Conservation (phyloP, 345 rosid species). For the Gossypium australe region DNA sequence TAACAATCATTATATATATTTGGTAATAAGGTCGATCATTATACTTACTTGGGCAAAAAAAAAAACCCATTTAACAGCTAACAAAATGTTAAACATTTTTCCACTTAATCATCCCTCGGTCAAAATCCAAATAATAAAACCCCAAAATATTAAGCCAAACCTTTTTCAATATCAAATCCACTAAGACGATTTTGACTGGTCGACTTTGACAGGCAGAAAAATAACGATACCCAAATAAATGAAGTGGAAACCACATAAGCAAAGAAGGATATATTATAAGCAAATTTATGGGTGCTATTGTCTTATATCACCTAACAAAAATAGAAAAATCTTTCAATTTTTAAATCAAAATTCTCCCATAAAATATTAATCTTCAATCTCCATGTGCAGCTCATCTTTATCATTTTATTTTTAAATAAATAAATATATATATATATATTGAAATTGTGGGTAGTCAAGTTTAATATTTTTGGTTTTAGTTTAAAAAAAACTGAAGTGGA, state of each 20-base stretch:
- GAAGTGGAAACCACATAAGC: conserved; percentile 27
- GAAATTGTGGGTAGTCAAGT: neutral
- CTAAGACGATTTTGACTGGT: conserved; percentile 17
- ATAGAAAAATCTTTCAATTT: neutral
- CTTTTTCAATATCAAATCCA: conserved; percentile 9
- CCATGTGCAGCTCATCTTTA: conserved; percentile 3
- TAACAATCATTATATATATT: neutral
- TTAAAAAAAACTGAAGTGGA: conserved; percentile 3
- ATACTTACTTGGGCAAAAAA: neutral
- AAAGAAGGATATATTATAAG: neutral
- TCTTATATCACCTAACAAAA: conserved; percentile 20
- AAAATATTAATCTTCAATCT: neutral
- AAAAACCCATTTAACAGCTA: neutral
- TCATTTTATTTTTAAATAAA: neutral
- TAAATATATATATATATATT: neutral
- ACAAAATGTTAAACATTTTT: neutral
- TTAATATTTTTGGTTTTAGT: conserved; percentile 13
- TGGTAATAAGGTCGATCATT: neutral
- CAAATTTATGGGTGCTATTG: neutral
- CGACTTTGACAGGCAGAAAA: conserved; percentile 14
- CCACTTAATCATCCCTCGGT: neutral
- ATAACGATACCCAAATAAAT: neutral
- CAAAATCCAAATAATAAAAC: conserved; percentile 20
- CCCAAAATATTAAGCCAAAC: conserved; percentile 18
- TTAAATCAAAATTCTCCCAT: neutral